Percentiles rank a stretch among this genome's conserved stretches.
Evolutionary conservation across 2,329 filamentous ascomycete genomes (phyloP).

Genomic region (Fusarium algeriense): DNA sequence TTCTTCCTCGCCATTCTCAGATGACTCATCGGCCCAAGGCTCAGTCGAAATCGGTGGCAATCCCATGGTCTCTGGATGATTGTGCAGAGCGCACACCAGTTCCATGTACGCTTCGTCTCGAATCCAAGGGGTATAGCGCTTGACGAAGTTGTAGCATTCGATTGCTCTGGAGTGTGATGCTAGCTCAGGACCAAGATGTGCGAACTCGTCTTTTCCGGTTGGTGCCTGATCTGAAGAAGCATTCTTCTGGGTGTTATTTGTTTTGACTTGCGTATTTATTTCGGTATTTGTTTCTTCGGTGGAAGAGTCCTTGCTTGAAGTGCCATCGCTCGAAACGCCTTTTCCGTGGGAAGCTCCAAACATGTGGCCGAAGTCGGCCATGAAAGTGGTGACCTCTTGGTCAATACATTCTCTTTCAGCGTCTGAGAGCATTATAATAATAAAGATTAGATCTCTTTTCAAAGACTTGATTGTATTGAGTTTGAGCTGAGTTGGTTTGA

Average conservation of each 20-base stretch:
- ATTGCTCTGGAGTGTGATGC: neutral
- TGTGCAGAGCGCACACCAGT: neutral
- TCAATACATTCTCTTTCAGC: neutral
- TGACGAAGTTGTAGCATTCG: neutral
- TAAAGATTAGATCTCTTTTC: no score
- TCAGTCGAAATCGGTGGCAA: neutral
- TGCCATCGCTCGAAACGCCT: neutral
- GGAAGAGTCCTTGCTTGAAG: neutral
- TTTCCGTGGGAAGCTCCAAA: neutral
- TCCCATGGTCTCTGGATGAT: neutral
- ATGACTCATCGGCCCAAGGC: neutral
- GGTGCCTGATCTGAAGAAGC: no score
- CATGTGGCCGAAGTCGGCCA: neutral
- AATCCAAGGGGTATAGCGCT: neutral
- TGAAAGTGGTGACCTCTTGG: neutral
- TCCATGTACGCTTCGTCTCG: neutral
- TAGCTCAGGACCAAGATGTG: neutral
- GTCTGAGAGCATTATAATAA: neutral
- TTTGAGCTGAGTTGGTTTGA: no score
- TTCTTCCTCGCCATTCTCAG: neutral
- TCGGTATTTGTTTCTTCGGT: neutral
- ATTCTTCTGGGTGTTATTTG: fast-evolving
- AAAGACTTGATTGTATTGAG: no score
- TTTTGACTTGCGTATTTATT: neutral
- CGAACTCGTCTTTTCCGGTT: neutral